These are phyloP conservation scores for Mortierella antarctica DNA, from an alignment of 192 early-diverging fungal species.

Conservation along the genomic window DNA sequence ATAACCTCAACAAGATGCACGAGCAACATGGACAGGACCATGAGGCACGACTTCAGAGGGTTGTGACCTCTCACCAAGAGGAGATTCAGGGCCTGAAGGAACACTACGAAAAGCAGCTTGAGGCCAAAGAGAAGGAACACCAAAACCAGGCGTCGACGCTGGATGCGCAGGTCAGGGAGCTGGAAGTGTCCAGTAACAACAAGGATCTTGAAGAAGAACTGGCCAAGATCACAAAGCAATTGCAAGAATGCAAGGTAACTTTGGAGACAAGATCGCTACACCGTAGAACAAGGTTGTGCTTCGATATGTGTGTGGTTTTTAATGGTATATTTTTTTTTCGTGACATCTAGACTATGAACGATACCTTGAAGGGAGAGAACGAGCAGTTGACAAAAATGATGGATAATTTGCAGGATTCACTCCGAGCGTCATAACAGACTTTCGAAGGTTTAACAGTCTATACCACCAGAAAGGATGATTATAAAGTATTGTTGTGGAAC, in stretches of 20 bases:
- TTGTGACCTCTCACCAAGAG: conserved; percentile 33
- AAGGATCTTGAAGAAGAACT: too few species aligned
- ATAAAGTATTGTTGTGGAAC: too few species aligned
- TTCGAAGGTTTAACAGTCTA: too few species aligned
- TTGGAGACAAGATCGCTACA: too few species aligned
- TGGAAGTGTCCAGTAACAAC: conserved; percentile 6
- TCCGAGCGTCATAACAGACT: too few species aligned
- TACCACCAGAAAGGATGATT: too few species aligned
- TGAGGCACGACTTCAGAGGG: conserved; percentile 25
- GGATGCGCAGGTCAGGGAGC: conserved; percentile 27
- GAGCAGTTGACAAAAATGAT: conserved; percentile 34
- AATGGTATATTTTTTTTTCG: not conserved
- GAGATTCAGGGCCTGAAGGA: conserved; percentile 33
- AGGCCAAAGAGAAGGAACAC: conserved; percentile 25
- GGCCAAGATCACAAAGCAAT: conserved; percentile 14
- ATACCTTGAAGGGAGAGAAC: conserved; percentile 23
- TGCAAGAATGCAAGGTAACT: conserved; percentile 50
- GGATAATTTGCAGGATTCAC: conserved; percentile 44
- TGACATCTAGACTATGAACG: not conserved
- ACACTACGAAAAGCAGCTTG: conserved; percentile 10
- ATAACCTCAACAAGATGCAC: conserved; percentile 50
- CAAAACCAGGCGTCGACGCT: not conserved
- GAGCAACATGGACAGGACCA: conserved; percentile 51
- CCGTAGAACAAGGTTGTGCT: not conserved
- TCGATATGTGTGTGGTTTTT: not conserved